Evolutionary conservation across 129 eudicot genomes (phyloP).

Genomic region (Centrapalus pauciflorus): DNA sequence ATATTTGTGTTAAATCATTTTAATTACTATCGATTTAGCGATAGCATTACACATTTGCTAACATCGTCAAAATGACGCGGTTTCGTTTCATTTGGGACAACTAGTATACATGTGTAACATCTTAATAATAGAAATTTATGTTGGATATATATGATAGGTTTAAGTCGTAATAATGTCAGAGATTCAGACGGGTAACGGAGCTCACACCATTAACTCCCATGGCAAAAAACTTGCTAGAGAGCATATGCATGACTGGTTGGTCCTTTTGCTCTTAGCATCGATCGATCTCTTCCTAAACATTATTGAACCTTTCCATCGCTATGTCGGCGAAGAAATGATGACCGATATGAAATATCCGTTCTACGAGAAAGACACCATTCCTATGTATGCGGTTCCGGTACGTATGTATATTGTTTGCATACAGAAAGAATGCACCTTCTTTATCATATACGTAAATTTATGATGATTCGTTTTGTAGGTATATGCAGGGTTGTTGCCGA

Average conservation of each 20-base stretch:
- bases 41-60: too few species aligned
- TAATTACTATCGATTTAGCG: too few species aligned
- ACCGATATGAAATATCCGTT: constrained; percentile 42
- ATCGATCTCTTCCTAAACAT: constrained; percentile 34
- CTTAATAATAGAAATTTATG: background rate
- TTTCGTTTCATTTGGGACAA: too few species aligned
- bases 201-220: constrained; percentile 41
- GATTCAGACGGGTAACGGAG: constrained; percentile 47
- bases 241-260: constrained; percentile 53
- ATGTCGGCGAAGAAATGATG: constrained; percentile 46
- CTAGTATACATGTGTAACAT: background rate
- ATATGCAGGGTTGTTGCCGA: constrained; percentile 46
- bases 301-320: constrained; percentile 63
- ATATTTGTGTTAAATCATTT: background rate
- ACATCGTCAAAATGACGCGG: too few species aligned
- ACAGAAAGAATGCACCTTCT: background rate
- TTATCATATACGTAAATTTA: background rate
- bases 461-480: constrained; percentile 19
- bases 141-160: constrained; percentile 9
- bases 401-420: background rate
- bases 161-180: constrained; percentile 47
- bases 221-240: constrained; percentile 30
- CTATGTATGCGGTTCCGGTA: constrained; percentile 57
- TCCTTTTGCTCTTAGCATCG: constrained; percentile 41
- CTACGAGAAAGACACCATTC: constrained; percentile 44